Conservation (phyloP, 352 stramenopile genomes). For the Hyaloperonospora brassicae region DNA sequence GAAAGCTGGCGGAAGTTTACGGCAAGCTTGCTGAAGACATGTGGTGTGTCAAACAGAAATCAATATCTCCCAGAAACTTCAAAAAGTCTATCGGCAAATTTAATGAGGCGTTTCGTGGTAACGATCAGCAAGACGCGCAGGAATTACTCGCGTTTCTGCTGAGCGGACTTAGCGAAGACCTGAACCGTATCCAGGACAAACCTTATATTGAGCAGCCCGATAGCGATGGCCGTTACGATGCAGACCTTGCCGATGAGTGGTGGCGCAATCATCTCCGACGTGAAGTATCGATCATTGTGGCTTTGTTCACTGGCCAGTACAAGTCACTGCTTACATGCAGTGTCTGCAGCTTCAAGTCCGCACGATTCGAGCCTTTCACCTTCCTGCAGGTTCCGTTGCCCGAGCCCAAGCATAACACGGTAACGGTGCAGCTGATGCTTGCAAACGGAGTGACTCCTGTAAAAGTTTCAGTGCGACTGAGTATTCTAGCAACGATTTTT, state of each 20-base stretch:
- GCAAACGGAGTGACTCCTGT: conserved; percentile 62
- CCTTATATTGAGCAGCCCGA: conserved; percentile 97
- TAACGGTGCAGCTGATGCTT: conserved; percentile 75
- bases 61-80: conserved; percentile 88
- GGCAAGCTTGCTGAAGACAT: conserved; percentile 93
- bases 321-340: conserved; percentile 95
- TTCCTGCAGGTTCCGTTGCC: conserved; percentile 82
- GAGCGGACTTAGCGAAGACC: conserved; percentile 96
- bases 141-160: conserved; percentile 95
- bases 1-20: conserved; percentile 92
- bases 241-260: conserved; percentile 97
- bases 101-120: conserved; percentile 93
- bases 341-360: conserved; percentile 91
- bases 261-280: conserved; percentile 97
- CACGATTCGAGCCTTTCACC: conserved; percentile 91
- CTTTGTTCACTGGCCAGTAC: conserved; percentile 99
- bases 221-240: conserved; percentile 95
- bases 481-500: conserved; percentile 78
- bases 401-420: conserved; percentile 78
- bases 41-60: conserved; percentile 92
- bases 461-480: conserved; percentile 73
- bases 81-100: conserved; percentile 93
- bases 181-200: conserved; percentile 95
- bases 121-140: conserved; percentile 96
- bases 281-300: conserved; percentile 98